Evolutionary conservation across 2,329 filamentous ascomycete genomes (phyloP), one percentile per base, ranked within the genome.

Genomic region (Nemania sp.): DNA sequence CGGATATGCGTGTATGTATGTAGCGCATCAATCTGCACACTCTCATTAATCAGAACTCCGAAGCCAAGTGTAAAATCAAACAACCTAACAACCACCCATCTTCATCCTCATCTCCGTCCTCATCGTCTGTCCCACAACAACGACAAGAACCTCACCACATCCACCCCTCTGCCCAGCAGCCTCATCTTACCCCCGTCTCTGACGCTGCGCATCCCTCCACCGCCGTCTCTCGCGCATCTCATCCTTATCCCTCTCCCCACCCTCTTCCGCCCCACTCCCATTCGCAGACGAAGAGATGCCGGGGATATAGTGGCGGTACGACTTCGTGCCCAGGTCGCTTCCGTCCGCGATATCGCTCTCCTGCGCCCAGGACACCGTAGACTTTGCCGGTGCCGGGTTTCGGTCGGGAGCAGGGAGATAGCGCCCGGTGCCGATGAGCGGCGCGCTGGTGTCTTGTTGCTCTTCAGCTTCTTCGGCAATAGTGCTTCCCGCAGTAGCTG

Each of bases 271-370:
- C 41, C 30, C 45, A 51, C 5, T 41, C 3, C n/a, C 28, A 28
- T 3, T 55, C 23, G 56, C 69, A 55, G 61, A 64, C 9, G 60
- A 62, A 56, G 73, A 73, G 60, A 81, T 66, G 59, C 81, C 80
- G 2, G 81, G 81, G 66, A 82, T 80, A 31, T 77, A 70, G 61
- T 83, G 80, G 60, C 73, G 74, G 64, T 84, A 83, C 31, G 79
- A 76, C 75, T 83, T 83, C 61, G 80, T 83, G 24, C 81, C 81
- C 7, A 78, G 61, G 2, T 83, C 80, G 65, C 76, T 78, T 39
- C 69, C 69, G 3, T 68, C 65, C 37, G 61, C 71, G 54, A 66
- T 68, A 52, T 75, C 75, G 64, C 75, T 77, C 51, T 72, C 70
- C 41, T 41, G 20, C 5, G 62, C 65, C 65, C 70, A 74, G 45